These are phyloP conservation scores for Aquilaria malaccensis DNA, from an alignment of 345 rosid species.

Conservation along the genomic window DNA sequence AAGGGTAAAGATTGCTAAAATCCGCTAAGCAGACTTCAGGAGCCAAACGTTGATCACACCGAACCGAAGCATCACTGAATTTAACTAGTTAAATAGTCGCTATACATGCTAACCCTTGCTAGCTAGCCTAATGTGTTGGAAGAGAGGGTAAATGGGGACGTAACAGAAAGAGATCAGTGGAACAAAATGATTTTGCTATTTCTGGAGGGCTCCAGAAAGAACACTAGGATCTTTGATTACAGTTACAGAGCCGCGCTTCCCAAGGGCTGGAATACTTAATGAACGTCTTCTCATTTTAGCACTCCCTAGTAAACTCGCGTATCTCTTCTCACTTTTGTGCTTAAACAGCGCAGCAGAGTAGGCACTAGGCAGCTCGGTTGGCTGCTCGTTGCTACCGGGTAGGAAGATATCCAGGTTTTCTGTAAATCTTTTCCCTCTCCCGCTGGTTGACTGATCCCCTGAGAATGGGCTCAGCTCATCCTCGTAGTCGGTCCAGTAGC, in stretches of 20 bases:
- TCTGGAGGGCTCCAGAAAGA: constrained; percentile 39
- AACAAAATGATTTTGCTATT: constrained; percentile 15
- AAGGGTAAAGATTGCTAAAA: too few species aligned
- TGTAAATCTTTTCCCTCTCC: constrained; percentile 39
- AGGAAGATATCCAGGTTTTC: constrained; percentile 54
- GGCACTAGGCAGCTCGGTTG: constrained; percentile 26
- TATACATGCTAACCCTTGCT: too few species aligned
- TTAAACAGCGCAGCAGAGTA: constrained; percentile 28
- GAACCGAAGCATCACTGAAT: too few species aligned
- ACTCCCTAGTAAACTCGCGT: constrained; percentile 19
- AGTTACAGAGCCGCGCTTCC: constrained; percentile 35
- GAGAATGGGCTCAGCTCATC: constrained; percentile 27
- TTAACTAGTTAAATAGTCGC: too few species aligned
- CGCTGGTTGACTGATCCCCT: background rate
- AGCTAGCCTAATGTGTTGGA: background rate
- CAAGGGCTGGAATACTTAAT: constrained; percentile 60
- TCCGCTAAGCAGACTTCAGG: too few species aligned
- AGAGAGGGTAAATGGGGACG: background rate
- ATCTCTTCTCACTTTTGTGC: constrained; percentile 32
- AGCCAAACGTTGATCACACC: too few species aligned
- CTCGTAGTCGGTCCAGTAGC: constrained; percentile 57
- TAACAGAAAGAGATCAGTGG: background rate
- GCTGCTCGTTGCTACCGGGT: constrained; percentile 32
- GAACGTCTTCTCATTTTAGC: constrained; percentile 55
- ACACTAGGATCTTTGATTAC: constrained; percentile 27